phyloP scores from a whole-genome alignment of 176 grass and related monocot species.

The Stipa capillata region DNA sequence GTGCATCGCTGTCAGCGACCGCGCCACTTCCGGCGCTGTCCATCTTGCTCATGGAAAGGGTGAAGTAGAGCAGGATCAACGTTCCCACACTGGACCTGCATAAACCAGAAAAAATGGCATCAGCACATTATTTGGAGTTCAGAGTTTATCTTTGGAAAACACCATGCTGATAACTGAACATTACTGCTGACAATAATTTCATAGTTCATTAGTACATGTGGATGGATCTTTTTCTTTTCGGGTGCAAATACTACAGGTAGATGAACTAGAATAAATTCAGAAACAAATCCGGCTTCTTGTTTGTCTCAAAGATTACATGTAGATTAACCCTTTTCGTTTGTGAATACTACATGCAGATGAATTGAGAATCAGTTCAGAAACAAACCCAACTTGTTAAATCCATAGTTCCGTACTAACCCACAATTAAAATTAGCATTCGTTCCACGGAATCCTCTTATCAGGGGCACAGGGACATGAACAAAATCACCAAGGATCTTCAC shows the following conservation, averaged over 20 bases:
- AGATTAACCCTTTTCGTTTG: too few species aligned
- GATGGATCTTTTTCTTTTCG: too few species aligned
- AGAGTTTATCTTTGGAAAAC: too few species aligned
- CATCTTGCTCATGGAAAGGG: constrained; percentile 62
- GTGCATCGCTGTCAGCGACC: constrained; percentile 11
- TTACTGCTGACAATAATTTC: not conserved
- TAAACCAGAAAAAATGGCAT: not conserved
- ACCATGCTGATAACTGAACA: not conserved
- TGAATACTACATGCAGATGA: too few species aligned
- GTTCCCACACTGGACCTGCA: constrained; percentile 84
- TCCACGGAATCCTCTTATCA: not conserved
- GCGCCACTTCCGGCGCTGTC: not conserved
- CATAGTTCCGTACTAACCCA: not conserved
- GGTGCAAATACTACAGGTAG: not conserved
- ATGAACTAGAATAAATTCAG: not conserved
- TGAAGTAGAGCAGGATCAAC: constrained; percentile 81
- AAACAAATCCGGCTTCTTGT: not conserved
- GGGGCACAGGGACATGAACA: not conserved
- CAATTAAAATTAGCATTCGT: not conserved
- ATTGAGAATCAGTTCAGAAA: too few species aligned
- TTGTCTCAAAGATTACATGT: too few species aligned
- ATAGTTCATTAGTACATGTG: not conserved
- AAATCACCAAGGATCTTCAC: not conserved
- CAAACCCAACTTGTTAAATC: too few species aligned
- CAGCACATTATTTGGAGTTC: not conserved